Conservation (phyloP, 805 yeast genomes). For the Candida incommunis region DNA sequence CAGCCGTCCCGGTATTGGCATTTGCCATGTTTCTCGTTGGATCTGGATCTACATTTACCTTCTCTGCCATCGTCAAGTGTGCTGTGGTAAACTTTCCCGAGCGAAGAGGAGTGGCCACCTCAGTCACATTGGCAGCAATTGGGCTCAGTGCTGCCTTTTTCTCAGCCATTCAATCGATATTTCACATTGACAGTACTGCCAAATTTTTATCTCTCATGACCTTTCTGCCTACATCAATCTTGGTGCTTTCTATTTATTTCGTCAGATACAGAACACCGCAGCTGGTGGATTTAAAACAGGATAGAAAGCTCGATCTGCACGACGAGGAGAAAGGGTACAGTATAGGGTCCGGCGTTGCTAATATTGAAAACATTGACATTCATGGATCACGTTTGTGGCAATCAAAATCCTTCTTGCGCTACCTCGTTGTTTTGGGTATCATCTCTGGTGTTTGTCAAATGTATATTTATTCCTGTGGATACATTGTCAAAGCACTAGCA, state of each 20-base stretch:
- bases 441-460: constrained; percentile 58
- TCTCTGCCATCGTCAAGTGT: constrained; percentile 54
- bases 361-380: constrained; percentile 3
- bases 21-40: constrained; percentile 44
- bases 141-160: constrained; percentile 49
- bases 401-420: constrained; percentile 32
- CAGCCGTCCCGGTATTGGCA: constrained; percentile 27
- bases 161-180: constrained; percentile 39
- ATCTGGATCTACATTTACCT: constrained; percentile 51
- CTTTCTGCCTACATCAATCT: constrained; percentile 32
- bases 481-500: constrained; percentile 39
- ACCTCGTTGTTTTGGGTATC: constrained; percentile 36
- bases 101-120: constrained; percentile 58
- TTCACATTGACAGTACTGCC: constrained; percentile 42
- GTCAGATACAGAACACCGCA: constrained; percentile 7
- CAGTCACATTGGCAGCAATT: constrained; percentile 59
- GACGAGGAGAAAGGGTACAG: constrained; percentile 1
- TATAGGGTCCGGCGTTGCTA: background rate
- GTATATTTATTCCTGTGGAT: constrained; percentile 65
- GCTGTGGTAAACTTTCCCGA: constrained; percentile 58
- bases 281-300: constrained; percentile 3
- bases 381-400: constrained; percentile 14
- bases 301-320: background rate
- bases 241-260: constrained; percentile 17
- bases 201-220: constrained; percentile 34